Percentiles rank a stretch among this genome's conserved stretches.
phyloP scores from a whole-genome alignment of 306 rosid species.

The Erythrophleum fordii region DNA sequence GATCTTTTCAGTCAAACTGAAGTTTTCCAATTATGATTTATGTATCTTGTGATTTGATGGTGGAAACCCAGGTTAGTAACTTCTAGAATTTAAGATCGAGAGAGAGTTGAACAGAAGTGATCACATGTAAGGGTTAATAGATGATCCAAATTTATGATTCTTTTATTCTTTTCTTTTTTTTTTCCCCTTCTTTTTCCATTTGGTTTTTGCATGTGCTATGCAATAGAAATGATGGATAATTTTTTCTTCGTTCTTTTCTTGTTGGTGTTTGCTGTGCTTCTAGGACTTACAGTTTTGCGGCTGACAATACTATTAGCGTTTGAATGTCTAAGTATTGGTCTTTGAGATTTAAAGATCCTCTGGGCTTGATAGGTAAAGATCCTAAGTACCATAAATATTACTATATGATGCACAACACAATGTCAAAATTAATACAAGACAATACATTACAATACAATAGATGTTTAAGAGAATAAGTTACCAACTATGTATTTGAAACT shows the following conservation, averaged over 20 bases:
- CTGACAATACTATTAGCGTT: not conserved
- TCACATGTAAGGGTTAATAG: not conserved
- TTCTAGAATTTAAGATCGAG: conserved; percentile 23
- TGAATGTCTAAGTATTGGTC: not conserved
- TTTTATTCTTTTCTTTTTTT: conserved; percentile 1
- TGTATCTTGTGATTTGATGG: conserved; percentile 37
- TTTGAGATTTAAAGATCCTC: not conserved
- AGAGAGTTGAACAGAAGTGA: conserved; percentile 31
- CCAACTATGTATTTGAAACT: not conserved
- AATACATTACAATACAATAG: not conserved
- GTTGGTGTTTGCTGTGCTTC: conserved; percentile 16
- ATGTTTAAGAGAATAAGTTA: not conserved
- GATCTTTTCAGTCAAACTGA: conserved; percentile 20
- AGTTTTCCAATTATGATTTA: conserved; percentile 18
- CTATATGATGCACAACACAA: not conserved
- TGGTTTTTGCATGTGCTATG: conserved; percentile 32
- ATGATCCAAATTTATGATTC: conserved; percentile 13
- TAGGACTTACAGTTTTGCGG: conserved; percentile 15
- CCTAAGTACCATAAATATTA: not conserved
- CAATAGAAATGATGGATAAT: not conserved
- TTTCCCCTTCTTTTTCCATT: too few relatives aligned
- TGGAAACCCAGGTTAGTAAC: conserved; percentile 26
- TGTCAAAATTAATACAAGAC: not conserved
- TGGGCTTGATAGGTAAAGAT: not conserved
- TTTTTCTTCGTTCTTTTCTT: not conserved